Conservation (phyloP, 345 rosid genomes). For the Geranium rotundifolium region DNA sequence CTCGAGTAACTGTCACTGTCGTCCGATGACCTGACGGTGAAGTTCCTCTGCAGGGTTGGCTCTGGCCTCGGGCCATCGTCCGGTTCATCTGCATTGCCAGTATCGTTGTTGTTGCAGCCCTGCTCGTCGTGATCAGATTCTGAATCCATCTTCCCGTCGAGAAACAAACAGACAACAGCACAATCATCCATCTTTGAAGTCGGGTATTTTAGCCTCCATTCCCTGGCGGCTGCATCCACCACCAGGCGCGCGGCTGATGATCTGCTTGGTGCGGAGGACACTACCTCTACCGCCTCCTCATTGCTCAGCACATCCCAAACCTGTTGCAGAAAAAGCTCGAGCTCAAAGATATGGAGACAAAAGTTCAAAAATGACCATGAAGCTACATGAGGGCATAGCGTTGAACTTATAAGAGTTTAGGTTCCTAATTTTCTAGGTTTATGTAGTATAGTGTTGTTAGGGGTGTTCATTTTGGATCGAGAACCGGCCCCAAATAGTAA, state of each 20-base stretch:
- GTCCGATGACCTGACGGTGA: conserved; percentile 66
- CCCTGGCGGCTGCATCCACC: conserved; percentile 80
- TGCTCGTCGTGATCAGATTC: conserved; percentile 78
- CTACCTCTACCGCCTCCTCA: conserved; percentile 86
- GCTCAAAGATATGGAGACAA: not conserved
- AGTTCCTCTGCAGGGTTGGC: conserved; percentile 81
- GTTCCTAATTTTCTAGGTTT: too few relatives aligned
- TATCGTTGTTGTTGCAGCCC: conserved; percentile 73
- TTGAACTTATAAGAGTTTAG: too few relatives aligned
- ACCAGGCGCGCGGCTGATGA: conserved; percentile 75
- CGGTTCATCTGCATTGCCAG: conserved; percentile 56
- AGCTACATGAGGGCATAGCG: too few relatives aligned
- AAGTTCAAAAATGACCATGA: too few relatives aligned
- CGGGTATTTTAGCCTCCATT: conserved; percentile 95
- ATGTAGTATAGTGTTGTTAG: too few relatives aligned
- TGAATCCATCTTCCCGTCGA: conserved; percentile 89
- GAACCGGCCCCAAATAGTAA: too few relatives aligned
- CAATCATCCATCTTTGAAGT: conserved; percentile 99
- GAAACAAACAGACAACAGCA: conserved; percentile 91
- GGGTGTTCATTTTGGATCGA: too few relatives aligned
- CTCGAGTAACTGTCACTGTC: conserved; percentile 35
- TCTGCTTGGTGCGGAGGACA: conserved; percentile 68
- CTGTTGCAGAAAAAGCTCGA: conserved; percentile 16
- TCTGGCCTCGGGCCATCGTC: conserved; percentile 75
- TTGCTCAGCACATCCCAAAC: conserved; percentile 99